phyloP scores from a whole-genome alignment of 2,329 filamentous ascomycete species.

The Zymoseptoria crescenta region DNA sequence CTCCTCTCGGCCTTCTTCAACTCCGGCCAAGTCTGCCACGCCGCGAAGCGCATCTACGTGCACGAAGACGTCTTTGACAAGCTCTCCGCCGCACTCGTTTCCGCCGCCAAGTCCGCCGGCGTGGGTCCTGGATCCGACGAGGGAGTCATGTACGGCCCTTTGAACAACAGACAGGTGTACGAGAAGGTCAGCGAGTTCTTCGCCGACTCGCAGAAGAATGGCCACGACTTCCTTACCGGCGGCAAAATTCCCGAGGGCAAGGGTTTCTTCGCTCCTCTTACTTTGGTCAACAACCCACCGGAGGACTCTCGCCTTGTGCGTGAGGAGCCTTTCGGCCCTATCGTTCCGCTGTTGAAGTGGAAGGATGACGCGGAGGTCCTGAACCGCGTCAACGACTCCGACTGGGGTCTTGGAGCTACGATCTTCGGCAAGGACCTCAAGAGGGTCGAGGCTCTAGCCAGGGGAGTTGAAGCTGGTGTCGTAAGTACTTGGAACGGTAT shows the following conservation, averaged over 20 bases:
- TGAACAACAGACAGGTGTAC: conserved; percentile 59
- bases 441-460: conserved; percentile 65
- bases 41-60: conserved; percentile 86
- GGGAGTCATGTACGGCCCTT: conserved; percentile 27
- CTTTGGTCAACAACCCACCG: conserved; percentile 66
- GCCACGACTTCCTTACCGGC: conserved; percentile 64
- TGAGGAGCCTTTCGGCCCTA: conserved; percentile 87
- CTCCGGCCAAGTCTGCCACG: conserved; percentile 94
- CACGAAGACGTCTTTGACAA: conserved; percentile 72
- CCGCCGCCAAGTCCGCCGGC: conserved; percentile 72
- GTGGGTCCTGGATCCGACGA: conserved; percentile 60
- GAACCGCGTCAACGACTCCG: conserved; percentile 81
- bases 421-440: conserved; percentile 85
- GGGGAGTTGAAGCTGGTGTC: conserved; percentile 79
- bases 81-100: conserved; percentile 69
- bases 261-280: conserved; percentile 50
- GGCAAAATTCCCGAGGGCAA: conserved; percentile 31
- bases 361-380: conserved; percentile 71
- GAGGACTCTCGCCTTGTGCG: conserved; percentile 82
- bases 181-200: conserved; percentile 78
- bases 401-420: conserved; percentile 84
- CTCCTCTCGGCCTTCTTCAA: conserved; percentile 91
- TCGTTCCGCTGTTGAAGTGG: conserved; percentile 85
- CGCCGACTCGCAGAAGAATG: conserved; percentile 57
- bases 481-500: conserved; percentile 40